Conservation (phyloP, 345 rosid genomes). For the Aquilaria yunnanensis region DNA sequence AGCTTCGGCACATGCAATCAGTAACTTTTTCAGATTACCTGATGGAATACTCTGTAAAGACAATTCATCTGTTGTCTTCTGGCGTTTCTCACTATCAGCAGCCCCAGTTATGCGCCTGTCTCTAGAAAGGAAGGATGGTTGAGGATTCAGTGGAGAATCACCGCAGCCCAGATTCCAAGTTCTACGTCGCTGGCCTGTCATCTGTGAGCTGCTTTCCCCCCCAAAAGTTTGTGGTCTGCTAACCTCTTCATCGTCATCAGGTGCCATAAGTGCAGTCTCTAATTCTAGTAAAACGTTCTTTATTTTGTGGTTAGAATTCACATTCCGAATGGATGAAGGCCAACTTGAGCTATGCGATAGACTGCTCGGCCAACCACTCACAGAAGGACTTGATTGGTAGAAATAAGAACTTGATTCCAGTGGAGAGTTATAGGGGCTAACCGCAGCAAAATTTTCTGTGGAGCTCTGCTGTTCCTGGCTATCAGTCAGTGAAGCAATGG, state of each 20-base stretch:
- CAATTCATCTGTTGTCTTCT: slow-evolving; percentile 19
- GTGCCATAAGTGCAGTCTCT: slow-evolving; percentile 48
- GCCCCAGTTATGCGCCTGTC: slow-evolving; percentile 22
- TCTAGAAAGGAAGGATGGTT: slow-evolving; percentile 23
- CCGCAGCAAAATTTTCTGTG: slow-evolving; percentile 36
- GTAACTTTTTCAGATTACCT: slow-evolving; percentile 37
- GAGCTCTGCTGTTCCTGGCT: slow-evolving; percentile 46
- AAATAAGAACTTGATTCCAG: slow-evolving; percentile 27
- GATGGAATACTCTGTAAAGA: slow-evolving; percentile 20
- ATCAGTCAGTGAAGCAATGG: slow-evolving; percentile 34
- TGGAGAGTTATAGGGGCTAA: slow-evolving; percentile 46
- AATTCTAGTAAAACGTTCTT: slow-evolving; percentile 34
- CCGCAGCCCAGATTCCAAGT: slow-evolving; percentile 26
- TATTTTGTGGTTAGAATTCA: slow-evolving; percentile 27
- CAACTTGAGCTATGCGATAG: slow-evolving; percentile 18
- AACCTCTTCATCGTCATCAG: slow-evolving; percentile 33
- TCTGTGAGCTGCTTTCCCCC: slow-evolving; percentile 20
- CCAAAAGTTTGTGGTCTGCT: slow-evolving; percentile 12
- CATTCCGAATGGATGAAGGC: slow-evolving; percentile 22
- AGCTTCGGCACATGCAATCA: slow-evolving; percentile 56
- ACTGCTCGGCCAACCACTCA: slow-evolving; percentile 16
- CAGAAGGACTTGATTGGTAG: slow-evolving; percentile 31
- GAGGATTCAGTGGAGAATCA: slow-evolving; percentile 27
- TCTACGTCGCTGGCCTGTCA: slow-evolving; percentile 27
- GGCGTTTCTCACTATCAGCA: slow-evolving; percentile 28